Evolutionary conservation across 805 yeast species (phyloP).

Genomic region (Kazachstania martiniae): DNA sequence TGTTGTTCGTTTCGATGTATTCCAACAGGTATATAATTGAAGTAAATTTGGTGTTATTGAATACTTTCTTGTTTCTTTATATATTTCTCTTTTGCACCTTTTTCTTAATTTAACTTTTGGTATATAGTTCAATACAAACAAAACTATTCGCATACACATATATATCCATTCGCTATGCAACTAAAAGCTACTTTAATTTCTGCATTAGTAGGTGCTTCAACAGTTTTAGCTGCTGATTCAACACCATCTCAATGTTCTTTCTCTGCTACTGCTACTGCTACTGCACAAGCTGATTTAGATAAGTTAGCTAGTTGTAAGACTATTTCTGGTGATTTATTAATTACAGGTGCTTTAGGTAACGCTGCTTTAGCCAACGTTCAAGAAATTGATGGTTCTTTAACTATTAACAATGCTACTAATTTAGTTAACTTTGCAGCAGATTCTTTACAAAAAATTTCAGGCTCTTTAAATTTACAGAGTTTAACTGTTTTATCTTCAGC

Average conservation of each 20-base stretch:
- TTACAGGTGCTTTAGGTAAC: conserved; percentile 52
- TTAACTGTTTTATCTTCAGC: conserved; percentile 59
- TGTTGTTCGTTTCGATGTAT: no score
- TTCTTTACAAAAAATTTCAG: conserved; percentile 61
- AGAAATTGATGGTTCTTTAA: conserved; percentile 68
- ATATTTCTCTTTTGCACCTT: no score
- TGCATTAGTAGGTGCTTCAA: not conserved
- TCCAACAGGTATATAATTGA: no score
- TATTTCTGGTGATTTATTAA: conserved; percentile 65
- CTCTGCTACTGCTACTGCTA: conserved; percentile 52
- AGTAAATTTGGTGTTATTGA: no score
- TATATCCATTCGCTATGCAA: conserved; percentile 1
- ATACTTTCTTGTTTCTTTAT: no score
- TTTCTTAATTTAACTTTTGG: no score
- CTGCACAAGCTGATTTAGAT: conserved; percentile 73
- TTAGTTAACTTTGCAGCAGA: conserved; percentile 68
- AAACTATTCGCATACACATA: not conserved
- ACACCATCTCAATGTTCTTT: conserved; percentile 59
- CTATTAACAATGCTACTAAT: conserved; percentile 50
- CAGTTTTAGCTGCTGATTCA: conserved; percentile 17
- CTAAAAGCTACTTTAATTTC: not conserved
- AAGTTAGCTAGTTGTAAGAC: conserved; percentile 61
- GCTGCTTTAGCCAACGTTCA: conserved; percentile 66
- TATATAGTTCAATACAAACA: no score
- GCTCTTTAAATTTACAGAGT: conserved; percentile 47